Conservation (phyloP, 768 basidiomycete species). For the Lentinula detonsa region DNA sequence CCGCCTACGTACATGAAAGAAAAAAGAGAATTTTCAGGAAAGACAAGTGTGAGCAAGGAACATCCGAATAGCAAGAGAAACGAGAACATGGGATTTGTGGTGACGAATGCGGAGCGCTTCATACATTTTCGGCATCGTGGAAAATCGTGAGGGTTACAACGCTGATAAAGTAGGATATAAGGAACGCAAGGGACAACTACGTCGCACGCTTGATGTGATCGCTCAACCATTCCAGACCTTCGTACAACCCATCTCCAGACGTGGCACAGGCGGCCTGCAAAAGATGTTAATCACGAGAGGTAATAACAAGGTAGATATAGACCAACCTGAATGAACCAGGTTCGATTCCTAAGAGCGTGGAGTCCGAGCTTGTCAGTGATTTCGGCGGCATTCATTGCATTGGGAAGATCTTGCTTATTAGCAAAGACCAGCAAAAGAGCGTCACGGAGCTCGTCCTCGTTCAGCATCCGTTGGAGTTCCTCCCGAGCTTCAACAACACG, state of each 20-base stretch:
- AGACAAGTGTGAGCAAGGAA: constrained; percentile 11
- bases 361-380: constrained; percentile 99
- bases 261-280: constrained; percentile 93
- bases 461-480: constrained; percentile 99
- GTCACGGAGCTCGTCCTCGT: constrained; percentile 98
- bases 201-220: constrained; percentile 83
- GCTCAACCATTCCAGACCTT: constrained; percentile 96
- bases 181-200: constrained; percentile 39
- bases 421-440: constrained; percentile 98
- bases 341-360: constrained; percentile 93
- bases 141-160: constrained; percentile 51
- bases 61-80: constrained; percentile 13
- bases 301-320: constrained; percentile 4
- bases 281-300: background rate
- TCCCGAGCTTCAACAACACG: constrained; percentile 99
- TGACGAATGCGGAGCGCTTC: constrained; percentile 35
- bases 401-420: constrained; percentile 99
- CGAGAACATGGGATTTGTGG: constrained; percentile 25
- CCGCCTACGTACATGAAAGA: constrained; percentile 5
- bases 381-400: constrained; percentile 99
- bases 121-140: constrained; percentile 55
- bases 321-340: constrained; percentile 94
- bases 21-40: background rate
- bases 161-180: constrained; percentile 39
- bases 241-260: constrained; percentile 96